These are phyloP conservation scores for Fusarium miscanthi DNA, from an alignment of 2,329 filamentous ascomycete genomes.

Conservation along the genomic window DNA sequence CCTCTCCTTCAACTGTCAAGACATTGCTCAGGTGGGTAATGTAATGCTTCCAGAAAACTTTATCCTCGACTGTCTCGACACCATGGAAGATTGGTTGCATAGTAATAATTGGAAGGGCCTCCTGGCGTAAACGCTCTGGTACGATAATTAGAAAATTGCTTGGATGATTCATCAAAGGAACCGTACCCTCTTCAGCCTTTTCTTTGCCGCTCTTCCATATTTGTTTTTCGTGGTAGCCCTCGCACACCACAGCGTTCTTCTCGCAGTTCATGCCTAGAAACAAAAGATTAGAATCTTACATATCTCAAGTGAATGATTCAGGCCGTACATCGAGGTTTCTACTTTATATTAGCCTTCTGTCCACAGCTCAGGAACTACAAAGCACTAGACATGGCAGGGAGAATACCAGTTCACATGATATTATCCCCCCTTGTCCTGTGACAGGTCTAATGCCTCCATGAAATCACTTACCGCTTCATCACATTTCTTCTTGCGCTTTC, in stretches of 20 bases:
- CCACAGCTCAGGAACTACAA: neutral
- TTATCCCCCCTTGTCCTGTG: neutral
- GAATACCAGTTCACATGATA: neutral
- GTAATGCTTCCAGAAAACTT: conserved; percentile 85
- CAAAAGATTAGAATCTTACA: conserved; percentile 24
- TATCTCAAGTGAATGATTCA: neutral
- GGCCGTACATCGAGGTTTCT: conserved; percentile 60
- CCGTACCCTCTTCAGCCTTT: conserved; percentile 74
- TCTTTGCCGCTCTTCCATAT: conserved; percentile 90
- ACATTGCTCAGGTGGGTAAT: conserved; percentile 82
- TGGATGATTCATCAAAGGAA: neutral
- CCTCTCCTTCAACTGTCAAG: conserved; percentile 83
- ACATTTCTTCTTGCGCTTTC: conserved; percentile 78
- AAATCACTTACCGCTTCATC: conserved; percentile 62
- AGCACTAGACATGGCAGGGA: neutral
- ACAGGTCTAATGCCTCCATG: neutral
- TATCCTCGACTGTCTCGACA: conserved; percentile 82
- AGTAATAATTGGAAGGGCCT: conserved; percentile 63
- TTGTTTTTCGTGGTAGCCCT: conserved; percentile 88
- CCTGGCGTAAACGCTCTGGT: conserved; percentile 62
- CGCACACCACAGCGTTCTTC: conserved; percentile 92
- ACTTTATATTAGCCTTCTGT: conserved; percentile 7
- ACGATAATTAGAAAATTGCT: conserved; percentile 20
- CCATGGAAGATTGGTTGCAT: conserved; percentile 79
- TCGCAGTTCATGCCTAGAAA: conserved; percentile 82